Evolutionary conservation across 805 yeast genomes (phyloP).

Genomic region (Maudiozyma saulgeensis): DNA sequence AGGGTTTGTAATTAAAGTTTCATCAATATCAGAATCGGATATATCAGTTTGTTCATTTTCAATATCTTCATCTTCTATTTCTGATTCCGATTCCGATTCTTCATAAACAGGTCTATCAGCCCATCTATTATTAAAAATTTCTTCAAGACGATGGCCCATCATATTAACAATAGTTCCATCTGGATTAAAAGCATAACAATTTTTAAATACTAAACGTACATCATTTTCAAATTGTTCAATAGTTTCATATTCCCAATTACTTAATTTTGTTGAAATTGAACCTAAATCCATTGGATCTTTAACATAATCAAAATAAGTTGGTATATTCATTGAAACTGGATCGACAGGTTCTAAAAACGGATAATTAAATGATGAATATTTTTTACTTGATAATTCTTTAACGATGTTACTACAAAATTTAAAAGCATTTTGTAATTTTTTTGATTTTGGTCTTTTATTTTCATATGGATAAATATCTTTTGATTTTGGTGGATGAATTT

Average conservation of each 20-base stretch:
- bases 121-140: constrained; percentile 82
- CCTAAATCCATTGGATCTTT: constrained; percentile 93
- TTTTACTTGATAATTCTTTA: constrained; percentile 74
- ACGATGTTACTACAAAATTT: constrained; percentile 75
- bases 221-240: constrained; percentile 84
- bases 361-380: constrained; percentile 73
- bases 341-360: constrained; percentile 94
- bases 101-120: constrained; percentile 70
- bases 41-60: constrained; percentile 22
- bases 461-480: constrained; percentile 83
- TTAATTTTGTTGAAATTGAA: constrained; percentile 69
- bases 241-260: constrained; percentile 78
- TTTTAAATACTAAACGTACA: constrained; percentile 70
- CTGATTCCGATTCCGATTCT: constrained; percentile 37
- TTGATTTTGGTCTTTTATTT: constrained; percentile 64
- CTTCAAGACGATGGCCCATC: constrained; percentile 91
- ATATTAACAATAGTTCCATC: constrained; percentile 92
- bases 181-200: constrained; percentile 89
- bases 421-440: constrained; percentile 83
- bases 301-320: constrained; percentile 76
- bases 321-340: constrained; percentile 87
- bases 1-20: constrained; percentile 65
- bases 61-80: constrained; percentile 33
- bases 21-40: constrained; percentile 52
- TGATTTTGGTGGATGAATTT: constrained; percentile 92